Percentiles rank a stretch among this genome's conserved stretches.
Evolutionary conservation across 106 monocot genomes (phyloP).

Genomic region (Alisma plantagoaquatica): DNA sequence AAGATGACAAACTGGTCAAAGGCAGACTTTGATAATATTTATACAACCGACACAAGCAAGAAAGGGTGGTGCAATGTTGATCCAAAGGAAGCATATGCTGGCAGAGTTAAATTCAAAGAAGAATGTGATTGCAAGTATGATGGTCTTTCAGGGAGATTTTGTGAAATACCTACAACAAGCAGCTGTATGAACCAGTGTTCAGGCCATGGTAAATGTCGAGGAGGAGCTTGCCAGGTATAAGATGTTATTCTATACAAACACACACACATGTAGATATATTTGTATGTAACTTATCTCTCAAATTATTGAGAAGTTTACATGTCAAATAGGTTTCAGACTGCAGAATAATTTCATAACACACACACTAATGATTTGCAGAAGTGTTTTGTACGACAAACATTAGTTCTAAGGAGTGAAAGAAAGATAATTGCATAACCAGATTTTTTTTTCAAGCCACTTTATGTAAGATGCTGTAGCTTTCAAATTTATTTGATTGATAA

Average conservation of each 20-base stretch:
- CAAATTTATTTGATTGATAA: too few relatives aligned
- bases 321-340: too few relatives aligned
- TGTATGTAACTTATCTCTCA: too few relatives aligned
- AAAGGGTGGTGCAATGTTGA: slow-evolving; percentile 86
- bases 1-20: slow-evolving; percentile 41
- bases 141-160: slow-evolving; percentile 53
- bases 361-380: too few relatives aligned
- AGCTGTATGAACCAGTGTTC: slow-evolving; percentile 91
- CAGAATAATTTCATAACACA: too few relatives aligned
- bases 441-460: too few relatives aligned
- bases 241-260: not conserved
- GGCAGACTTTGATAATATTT: slow-evolving; percentile 48
- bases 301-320: too few relatives aligned
- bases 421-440: too few relatives aligned
- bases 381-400: too few relatives aligned
- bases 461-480: too few relatives aligned
- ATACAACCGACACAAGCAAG: slow-evolving; percentile 54
- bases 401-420: too few relatives aligned
- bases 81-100: slow-evolving; percentile 59
- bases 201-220: slow-evolving; percentile 75
- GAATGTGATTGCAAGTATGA: slow-evolving; percentile 81
- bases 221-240: slow-evolving; percentile 85
- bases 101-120: slow-evolving; percentile 60
- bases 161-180: slow-evolving; percentile 56
- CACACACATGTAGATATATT: not conserved